Percentiles rank a stretch among this genome's conserved stretches.
Conservation (phyloP, 75 land plant species). For the Azolla pinnata region DNA sequence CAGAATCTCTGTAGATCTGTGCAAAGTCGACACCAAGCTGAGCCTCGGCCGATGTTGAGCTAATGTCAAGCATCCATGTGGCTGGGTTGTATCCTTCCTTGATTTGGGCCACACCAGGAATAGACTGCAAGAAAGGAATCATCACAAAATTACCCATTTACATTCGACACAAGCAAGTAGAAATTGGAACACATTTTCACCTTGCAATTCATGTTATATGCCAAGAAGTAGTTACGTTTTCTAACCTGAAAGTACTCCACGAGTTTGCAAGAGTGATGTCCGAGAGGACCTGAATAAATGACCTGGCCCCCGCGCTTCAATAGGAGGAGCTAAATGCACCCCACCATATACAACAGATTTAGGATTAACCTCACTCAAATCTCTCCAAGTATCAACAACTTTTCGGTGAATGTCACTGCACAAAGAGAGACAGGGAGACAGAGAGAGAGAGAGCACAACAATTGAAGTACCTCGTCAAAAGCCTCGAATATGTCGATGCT, state of each 20-base stretch:
- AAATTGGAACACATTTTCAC: no score
- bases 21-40: slow-evolving; percentile 9
- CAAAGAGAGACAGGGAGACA: no score
- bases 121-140: not conserved
- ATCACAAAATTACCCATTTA: not conserved
- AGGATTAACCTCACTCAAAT: no score
- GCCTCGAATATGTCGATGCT: slow-evolving; percentile 64
- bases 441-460: no score
- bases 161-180: no score
- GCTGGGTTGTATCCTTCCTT: slow-evolving; percentile 8
- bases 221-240: no score
- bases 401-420: no score
- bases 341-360: no score
- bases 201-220: no score
- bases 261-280: slow-evolving; percentile 58
- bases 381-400: no score
- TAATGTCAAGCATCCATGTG: slow-evolving; percentile 11
- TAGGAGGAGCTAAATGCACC: slow-evolving; percentile 65
- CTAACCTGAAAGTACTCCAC: slow-evolving; percentile 90
- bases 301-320: slow-evolving; percentile 95
- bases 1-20: slow-evolving; percentile 3
- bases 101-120: not conserved
- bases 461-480: slow-evolving; percentile 59
- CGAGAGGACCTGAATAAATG: slow-evolving; percentile 83
- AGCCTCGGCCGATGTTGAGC: not conserved